Percentiles rank a stretch among this genome's conserved stretches.
These are phyloP conservation scores for Cucurbita moschata DNA, from an alignment of 306 rosid species.

Conservation along the genomic window DNA sequence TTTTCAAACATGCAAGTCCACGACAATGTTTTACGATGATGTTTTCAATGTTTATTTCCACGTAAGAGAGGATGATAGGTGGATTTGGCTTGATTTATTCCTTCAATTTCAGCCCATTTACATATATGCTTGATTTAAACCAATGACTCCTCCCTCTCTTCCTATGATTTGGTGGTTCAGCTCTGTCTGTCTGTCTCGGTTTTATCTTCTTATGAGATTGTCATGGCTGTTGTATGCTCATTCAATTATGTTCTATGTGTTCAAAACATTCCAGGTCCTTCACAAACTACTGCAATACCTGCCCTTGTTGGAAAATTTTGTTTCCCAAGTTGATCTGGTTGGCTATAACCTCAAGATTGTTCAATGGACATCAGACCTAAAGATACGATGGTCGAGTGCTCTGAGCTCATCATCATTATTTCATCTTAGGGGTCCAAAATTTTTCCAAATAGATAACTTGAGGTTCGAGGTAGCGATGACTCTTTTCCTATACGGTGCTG, in stretches of 20 bases:
- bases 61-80: too few relatives aligned
- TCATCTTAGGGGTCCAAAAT: slow-evolving; percentile 33
- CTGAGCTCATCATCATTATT: slow-evolving; percentile 42
- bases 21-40: too few relatives aligned
- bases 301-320: slow-evolving; percentile 52
- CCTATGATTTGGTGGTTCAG: not conserved
- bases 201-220: not conserved
- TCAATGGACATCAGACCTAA: slow-evolving; percentile 32
- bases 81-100: not conserved
- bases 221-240: not conserved
- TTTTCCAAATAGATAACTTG: slow-evolving; percentile 40
- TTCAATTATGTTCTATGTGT: not conserved
- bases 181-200: not conserved
- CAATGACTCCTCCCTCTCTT: not conserved
- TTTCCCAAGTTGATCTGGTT: slow-evolving; percentile 17
- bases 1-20: too few relatives aligned
- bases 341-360: slow-evolving; percentile 10
- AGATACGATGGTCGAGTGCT: slow-evolving; percentile 54
- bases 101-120: not conserved
- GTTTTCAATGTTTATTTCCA: too few relatives aligned
- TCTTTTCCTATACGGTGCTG: slow-evolving; percentile 54
- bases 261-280: slow-evolving; percentile 36
- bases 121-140: not conserved
- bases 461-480: slow-evolving; percentile 53
- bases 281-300: slow-evolving; percentile 52